Conservation (phyloP, 305 asterid species). For the Fraxinus platypoda region DNA sequence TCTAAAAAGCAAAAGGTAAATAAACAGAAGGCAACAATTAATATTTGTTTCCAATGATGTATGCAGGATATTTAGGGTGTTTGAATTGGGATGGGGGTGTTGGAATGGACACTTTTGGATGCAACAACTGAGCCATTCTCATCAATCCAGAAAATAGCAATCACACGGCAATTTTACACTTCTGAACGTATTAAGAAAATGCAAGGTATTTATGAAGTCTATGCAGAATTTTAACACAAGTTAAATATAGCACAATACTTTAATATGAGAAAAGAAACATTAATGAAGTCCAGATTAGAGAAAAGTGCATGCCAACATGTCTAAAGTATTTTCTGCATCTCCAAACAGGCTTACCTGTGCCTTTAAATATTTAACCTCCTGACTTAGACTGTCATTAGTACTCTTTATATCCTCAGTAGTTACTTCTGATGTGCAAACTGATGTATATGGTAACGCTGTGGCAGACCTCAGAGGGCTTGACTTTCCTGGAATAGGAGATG, state of each 20-base stretch:
- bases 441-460: slow-evolving; percentile 30
- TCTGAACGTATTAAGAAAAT: background rate
- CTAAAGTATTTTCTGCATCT: background rate
- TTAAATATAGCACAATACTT: background rate
- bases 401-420: slow-evolving; percentile 40
- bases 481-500: slow-evolving; percentile 61
- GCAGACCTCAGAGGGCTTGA: slow-evolving; percentile 40
- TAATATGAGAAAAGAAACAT: background rate
- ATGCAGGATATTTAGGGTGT: background rate
- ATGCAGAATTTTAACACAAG: background rate
- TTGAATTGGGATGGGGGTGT: background rate
- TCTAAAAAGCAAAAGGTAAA: background rate
- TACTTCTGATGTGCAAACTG: slow-evolving; percentile 40
- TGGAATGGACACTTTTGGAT: background rate
- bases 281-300: background rate
- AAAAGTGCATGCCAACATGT: background rate
- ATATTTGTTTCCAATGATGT: background rate
- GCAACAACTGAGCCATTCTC: background rate
- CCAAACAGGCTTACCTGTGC: slow-evolving; percentile 58
- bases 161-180: background rate
- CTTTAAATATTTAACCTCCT: slow-evolving; percentile 65
- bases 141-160: background rate
- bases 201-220: background rate
- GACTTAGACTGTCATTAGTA: slow-evolving; percentile 36
- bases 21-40: background rate